These are phyloP conservation scores for Penicillium arizonense DNA, from an alignment of 495 filamentous ascomycete species.

Conservation along the genomic window DNA sequence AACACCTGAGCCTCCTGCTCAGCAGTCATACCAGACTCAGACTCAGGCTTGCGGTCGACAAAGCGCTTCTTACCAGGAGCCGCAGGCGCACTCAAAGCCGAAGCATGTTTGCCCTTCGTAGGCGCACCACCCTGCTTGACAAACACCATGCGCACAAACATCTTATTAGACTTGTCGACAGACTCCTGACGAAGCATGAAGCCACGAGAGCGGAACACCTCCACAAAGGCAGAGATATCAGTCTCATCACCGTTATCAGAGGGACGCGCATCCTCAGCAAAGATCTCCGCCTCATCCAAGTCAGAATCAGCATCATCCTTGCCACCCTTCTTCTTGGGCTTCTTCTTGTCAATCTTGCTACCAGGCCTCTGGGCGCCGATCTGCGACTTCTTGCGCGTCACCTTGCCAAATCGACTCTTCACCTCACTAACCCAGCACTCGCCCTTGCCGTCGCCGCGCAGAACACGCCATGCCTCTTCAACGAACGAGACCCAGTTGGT, in stretches of 20 bases:
- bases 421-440: constrained; percentile 97
- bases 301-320: constrained; percentile 38
- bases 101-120: constrained; percentile 65
- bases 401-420: constrained; percentile 80
- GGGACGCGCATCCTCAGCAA: constrained; percentile 47
- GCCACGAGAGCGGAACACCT: constrained; percentile 72
- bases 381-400: constrained; percentile 53
- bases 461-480: constrained; percentile 87
- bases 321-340: constrained; percentile 36
- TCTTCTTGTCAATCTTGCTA: constrained; percentile 55
- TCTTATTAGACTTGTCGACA: constrained; percentile 85
- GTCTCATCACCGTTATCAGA: constrained; percentile 56
- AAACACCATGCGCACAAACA: constrained; percentile 97
- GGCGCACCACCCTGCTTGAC: constrained; percentile 68
- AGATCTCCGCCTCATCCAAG: constrained; percentile 46
- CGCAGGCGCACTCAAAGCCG: constrained; percentile 31
- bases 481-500: constrained; percentile 97
- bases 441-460: constrained; percentile 76
- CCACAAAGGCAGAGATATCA: constrained; percentile 84
- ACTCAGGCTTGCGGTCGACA: constrained; percentile 53
- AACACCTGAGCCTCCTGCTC: constrained; percentile 67
- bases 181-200: constrained; percentile 67
- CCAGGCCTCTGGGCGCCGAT: constrained; percentile 62
- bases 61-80: constrained; percentile 56
- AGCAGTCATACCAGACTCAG: constrained; percentile 48